Base-by-base conservation (phyloP, 2,329 filamentous ascomycete genomes). In the Cladosporium sphaerospermum region DNA sequence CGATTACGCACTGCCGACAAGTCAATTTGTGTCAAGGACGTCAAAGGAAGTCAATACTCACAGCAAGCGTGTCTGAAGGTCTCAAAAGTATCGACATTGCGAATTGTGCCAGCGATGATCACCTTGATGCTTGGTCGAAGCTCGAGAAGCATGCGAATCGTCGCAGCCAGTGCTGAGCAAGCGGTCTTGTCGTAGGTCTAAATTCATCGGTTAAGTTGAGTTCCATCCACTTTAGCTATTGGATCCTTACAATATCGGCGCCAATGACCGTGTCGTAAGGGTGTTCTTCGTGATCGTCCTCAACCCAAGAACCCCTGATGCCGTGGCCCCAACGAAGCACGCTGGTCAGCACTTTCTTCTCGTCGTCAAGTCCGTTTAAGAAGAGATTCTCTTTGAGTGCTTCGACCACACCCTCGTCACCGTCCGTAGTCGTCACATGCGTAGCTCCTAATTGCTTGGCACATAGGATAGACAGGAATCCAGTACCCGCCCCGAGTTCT, bases 401-500 rank as follows among this genome's bases (percentile, higher is more conserved):
- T 61, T 83, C 80, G 46, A 89, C 79, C 1, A 91, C 85, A 50
- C 84, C 81, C 60, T 84, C 81, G 11, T 86, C 86, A 2, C 88
- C 88, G 63, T 93, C 88, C 0, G 88, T 88, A 2, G 84, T 82
- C 4, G 86, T 75, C 18, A 86, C 80, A 48, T 81, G 78, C 1
- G 69, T 64, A 0, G 84, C 77, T 5, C 68, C 73, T 0, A 92
- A 75, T 62, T 83, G 73, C 59, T 84, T 86, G n/a, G 83, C 80
- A 57, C 86, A 89, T 0, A 91, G 72, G 10, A 91, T 81, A 0
- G 86, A 85, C 1, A 90, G 69, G 64, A 89, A 86, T 0, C 87
- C 88, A 1, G 88, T 91, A 1, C 88, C 88, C 1, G 86, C 81
- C 3, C 88, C 88, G 1, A 92, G 75, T 64, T 92, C 88, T 2